Evolutionary conservation across 2,329 filamentous ascomycete species (phyloP).

Genomic region (Alternaria triticina): DNA sequence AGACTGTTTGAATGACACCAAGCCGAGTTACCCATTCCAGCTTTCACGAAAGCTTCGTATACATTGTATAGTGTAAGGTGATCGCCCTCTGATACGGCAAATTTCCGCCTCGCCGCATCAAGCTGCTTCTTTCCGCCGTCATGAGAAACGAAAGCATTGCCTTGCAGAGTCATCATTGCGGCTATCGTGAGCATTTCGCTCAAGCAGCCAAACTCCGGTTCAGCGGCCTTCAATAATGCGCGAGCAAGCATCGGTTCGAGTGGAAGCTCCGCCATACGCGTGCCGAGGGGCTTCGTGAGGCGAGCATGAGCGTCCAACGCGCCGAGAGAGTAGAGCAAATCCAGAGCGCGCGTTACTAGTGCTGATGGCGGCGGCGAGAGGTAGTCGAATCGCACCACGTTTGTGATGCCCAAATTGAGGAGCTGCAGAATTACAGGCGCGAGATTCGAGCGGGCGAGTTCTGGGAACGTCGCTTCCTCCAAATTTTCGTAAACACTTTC

Average conservation of each 20-base stretch:
- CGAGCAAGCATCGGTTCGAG: conserved; percentile 97
- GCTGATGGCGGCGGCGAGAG: conserved; percentile 84
- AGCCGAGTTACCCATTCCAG: conserved; percentile 79
- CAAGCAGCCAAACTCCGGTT: conserved; percentile 72
- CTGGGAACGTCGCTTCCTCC: conserved; percentile 77
- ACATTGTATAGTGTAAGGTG: conserved; percentile 91
- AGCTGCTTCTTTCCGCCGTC: conserved; percentile 77
- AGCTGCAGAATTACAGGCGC: conserved; percentile 88
- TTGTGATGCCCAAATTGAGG: conserved; percentile 94
- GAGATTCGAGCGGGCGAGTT: conserved; percentile 91
- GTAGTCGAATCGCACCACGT: conserved; percentile 89
- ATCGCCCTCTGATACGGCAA: conserved; percentile 92
- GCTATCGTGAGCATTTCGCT: conserved; percentile 89
- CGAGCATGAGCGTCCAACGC: conserved; percentile 90
- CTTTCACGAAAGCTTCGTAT: conserved; percentile 86
- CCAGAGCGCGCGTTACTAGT: conserved; percentile 82
- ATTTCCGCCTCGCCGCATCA: conserved; percentile 77
- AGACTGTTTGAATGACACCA: conserved; percentile 89
- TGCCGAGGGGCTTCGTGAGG: conserved; percentile 85
- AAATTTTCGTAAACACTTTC: conserved; percentile 72
- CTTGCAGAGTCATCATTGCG: conserved; percentile 89
- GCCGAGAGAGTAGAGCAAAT: conserved; percentile 84
- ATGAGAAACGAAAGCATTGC: conserved; percentile 81
- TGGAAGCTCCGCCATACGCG: conserved; percentile 89
- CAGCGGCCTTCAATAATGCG: conserved; percentile 74